Evolutionary conservation across 257 asterid species (phyloP).

Genomic region (Scutellaria baicalensis): DNA sequence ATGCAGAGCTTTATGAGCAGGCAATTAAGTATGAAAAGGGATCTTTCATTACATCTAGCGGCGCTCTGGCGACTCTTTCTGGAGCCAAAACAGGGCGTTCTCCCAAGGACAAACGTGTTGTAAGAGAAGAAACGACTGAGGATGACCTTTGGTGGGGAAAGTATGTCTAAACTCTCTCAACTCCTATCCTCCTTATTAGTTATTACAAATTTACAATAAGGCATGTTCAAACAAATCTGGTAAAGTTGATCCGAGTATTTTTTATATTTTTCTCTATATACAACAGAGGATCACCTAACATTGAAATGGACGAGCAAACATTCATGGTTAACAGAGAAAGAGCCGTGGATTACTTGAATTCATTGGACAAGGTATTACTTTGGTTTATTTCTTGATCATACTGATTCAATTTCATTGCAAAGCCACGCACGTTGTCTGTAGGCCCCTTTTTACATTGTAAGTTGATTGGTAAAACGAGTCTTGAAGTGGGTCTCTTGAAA

Average conservation of each 20-base stretch:
- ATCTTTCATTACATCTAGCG: constrained; percentile 60
- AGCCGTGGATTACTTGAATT: constrained; percentile 92
- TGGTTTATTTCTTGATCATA: too few relatives aligned
- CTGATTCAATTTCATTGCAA: too few relatives aligned
- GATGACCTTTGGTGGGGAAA: constrained; percentile 81
- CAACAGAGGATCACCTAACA: constrained; percentile 83
- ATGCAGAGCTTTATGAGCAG: constrained; percentile 66
- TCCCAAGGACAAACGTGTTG: constrained; percentile 77
- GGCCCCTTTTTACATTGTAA: too few relatives aligned
- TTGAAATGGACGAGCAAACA: constrained; percentile 95
- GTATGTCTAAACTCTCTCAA: constrained; percentile 21
- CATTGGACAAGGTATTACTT: constrained; percentile 71
- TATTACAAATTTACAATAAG: too few relatives aligned
- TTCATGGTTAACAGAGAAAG: constrained; percentile 96
- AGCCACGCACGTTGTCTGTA: too few relatives aligned
- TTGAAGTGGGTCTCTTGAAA: not conserved
- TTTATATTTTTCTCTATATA: not conserved
- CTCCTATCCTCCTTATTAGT: too few relatives aligned
- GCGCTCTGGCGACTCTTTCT: constrained; percentile 66
- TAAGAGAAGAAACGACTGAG: constrained; percentile 48
- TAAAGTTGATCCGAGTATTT: not conserved
- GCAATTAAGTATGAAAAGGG: constrained; percentile 63
- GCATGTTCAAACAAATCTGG: not conserved
- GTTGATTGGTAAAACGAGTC: too few relatives aligned
- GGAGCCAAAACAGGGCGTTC: constrained; percentile 86